Evolutionary conservation across 2,329 filamentous ascomycete species (phyloP).

Genomic region (Neonectria punicea): DNA sequence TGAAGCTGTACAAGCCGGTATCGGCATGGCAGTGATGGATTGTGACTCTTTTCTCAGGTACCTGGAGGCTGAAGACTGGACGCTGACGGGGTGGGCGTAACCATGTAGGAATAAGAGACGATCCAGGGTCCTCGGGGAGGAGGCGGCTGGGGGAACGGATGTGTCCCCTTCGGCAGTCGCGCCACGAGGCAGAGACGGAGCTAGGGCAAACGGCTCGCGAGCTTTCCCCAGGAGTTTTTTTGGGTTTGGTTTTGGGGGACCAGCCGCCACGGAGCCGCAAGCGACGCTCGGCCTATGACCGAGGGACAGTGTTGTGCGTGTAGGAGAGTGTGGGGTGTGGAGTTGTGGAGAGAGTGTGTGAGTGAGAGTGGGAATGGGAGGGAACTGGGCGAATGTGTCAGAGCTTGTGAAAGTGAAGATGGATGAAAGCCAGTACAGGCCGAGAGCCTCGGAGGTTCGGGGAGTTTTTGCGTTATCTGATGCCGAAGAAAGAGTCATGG

Average conservation of each 20-base stretch:
- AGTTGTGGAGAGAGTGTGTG: background rate
- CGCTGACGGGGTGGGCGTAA: constrained; percentile 16
- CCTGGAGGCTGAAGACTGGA: constrained; percentile 7
- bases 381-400: background rate
- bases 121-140: constrained; percentile 21
- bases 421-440: background rate
- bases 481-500: background rate
- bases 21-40: constrained; percentile 22
- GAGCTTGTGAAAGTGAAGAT: background rate
- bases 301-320: background rate
- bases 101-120: background rate
- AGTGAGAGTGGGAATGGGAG: background rate
- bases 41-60: constrained; percentile 7
- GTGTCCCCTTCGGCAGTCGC: constrained; percentile 14
- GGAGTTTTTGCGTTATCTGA: constrained; percentile 12
- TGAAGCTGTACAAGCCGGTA: constrained; percentile 29
- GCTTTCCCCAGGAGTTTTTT: constrained; percentile 26
- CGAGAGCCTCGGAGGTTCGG: constrained; percentile 27
- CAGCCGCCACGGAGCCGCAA: constrained; percentile 36
- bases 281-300: constrained; percentile 38
- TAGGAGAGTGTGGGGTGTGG: background rate
- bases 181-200: constrained; percentile 21
- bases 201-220: constrained; percentile 40
- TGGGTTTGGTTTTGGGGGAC: constrained; percentile 1
- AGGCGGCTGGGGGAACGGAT: constrained; percentile 37